These are phyloP conservation scores for Pseudogymnoascus sp. DNA, from an alignment of 2,329 filamentous ascomycete genomes.

Conservation along the genomic window DNA sequence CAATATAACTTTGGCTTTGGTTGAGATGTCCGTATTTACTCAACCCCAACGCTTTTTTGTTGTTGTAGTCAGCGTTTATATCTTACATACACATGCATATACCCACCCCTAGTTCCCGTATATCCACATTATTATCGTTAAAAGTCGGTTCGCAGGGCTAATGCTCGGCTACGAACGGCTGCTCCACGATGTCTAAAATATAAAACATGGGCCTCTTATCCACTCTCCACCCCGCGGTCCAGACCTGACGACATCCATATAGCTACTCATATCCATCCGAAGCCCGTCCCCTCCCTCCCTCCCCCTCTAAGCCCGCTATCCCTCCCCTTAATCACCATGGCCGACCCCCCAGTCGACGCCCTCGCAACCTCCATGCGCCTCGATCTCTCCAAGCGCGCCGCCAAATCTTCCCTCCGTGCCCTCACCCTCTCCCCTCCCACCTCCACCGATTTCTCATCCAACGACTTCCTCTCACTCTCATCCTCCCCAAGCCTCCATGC, in stretches of 20 bases:
- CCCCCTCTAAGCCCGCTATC: background rate
- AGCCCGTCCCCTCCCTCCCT: background rate
- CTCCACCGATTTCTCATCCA: slow-evolving; percentile 70
- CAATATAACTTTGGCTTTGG: background rate
- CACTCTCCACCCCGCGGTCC: background rate
- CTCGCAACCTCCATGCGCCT: slow-evolving; percentile 11
- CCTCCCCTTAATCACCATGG: slow-evolving; percentile 16
- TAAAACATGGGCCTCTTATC: background rate
- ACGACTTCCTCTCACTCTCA: slow-evolving; percentile 73
- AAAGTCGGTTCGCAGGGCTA: slow-evolving; percentile 2
- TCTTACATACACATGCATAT: background rate
- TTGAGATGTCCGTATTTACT: background rate
- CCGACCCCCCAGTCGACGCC: slow-evolving; percentile 19
- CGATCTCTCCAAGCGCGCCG: slow-evolving; percentile 2
- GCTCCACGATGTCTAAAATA: slow-evolving; percentile 1
- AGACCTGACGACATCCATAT: background rate
- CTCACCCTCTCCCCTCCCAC: slow-evolving; percentile 53
- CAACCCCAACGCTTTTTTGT: slow-evolving; percentile 7
- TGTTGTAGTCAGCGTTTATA: background rate
- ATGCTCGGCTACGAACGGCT: slow-evolving; percentile 2
- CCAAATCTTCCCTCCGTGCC: slow-evolving; percentile 31
- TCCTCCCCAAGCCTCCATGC: slow-evolving; percentile 43
- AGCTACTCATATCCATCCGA: slow-evolving; percentile 1
- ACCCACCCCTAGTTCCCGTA: background rate
- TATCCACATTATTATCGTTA: background rate